These are phyloP conservation scores for Aspergillus egyptiacus DNA, from an alignment of 495 filamentous ascomycete species.

Conservation along the genomic window DNA sequence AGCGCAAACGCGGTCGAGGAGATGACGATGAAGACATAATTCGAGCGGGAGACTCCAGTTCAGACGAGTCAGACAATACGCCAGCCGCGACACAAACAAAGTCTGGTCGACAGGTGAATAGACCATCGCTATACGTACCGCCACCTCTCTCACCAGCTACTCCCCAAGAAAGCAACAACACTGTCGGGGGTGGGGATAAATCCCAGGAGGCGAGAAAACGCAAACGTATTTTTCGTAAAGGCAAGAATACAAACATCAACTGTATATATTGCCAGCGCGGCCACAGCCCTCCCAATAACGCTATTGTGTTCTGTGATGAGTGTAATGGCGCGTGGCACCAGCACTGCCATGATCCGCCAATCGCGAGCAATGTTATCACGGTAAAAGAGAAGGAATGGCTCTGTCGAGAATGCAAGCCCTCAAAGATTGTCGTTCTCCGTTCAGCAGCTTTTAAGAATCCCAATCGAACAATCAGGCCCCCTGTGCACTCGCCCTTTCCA, in stretches of 20 bases:
- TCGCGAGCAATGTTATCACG: constrained; percentile 61
- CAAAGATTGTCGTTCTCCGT: constrained; percentile 25
- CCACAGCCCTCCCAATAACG: constrained; percentile 67
- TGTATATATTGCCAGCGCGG: constrained; percentile 78
- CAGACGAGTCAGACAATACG: constrained; percentile 46
- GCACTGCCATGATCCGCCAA: constrained; percentile 78
- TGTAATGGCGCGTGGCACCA: constrained; percentile 91
- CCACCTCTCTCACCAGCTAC: constrained; percentile 32
- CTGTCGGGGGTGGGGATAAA: constrained; percentile 41
- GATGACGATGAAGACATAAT: constrained; percentile 38
- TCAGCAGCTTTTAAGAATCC: constrained; percentile 21
- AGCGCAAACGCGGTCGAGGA: constrained; percentile 45
- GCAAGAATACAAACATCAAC: constrained; percentile 40
- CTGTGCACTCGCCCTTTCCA: constrained; percentile 7
- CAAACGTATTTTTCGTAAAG: constrained; percentile 39
- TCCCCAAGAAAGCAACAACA: constrained; percentile 22
- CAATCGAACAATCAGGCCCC: constrained; percentile 13
- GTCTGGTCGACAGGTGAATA: constrained; percentile 75
- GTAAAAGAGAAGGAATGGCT: constrained; percentile 70
- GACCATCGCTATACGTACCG: constrained; percentile 65
- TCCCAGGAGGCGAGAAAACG: constrained; percentile 30
- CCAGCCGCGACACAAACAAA: constrained; percentile 64
- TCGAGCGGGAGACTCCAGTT: constrained; percentile 41
- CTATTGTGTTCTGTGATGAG: constrained; percentile 91
- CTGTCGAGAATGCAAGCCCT: constrained; percentile 61